These are phyloP conservation scores for Akebia trifoliata DNA, from an alignment of 164 flowering plant genomes.

Conservation along the genomic window DNA sequence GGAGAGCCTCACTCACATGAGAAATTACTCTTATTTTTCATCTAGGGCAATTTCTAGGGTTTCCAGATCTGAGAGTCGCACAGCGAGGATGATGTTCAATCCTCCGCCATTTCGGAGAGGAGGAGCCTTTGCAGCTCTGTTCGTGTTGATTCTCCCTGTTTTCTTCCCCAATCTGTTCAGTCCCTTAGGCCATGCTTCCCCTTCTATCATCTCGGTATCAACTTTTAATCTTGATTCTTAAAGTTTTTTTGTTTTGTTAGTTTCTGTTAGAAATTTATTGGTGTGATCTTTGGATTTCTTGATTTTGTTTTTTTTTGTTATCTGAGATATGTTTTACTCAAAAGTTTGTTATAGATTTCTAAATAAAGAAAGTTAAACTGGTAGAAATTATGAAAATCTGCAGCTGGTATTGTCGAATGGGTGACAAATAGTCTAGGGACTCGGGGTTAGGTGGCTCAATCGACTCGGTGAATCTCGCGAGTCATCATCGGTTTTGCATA, in stretches of 20 bases:
- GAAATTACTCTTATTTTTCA: background rate
- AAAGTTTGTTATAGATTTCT: no score
- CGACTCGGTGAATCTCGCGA: no score
- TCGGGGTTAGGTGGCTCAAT: no score
- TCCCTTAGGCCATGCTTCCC: conserved; percentile 54
- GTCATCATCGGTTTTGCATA: no score
- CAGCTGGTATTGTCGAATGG: no score
- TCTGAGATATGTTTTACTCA: no score
- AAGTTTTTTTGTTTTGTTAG: background rate
- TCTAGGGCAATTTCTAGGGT: background rate
- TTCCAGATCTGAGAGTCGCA: conserved; percentile 3
- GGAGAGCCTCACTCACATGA: no score
- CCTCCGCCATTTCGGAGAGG: background rate
- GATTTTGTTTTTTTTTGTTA: background rate
- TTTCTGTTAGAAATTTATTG: background rate
- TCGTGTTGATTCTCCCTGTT: conserved; percentile 45
- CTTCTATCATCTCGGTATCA: conserved; percentile 60
- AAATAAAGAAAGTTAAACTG: no score
- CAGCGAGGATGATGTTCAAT: background rate
- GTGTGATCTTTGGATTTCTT: background rate
- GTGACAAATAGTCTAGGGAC: no score
- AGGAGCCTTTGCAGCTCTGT: conserved; percentile 42
- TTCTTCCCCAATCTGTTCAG: conserved; percentile 40
- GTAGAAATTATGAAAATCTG: no score
- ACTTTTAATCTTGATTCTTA: background rate